Evolutionary conservation across 805 yeast genomes (phyloP).

Genomic region (Metschnikowia orientalis): DNA sequence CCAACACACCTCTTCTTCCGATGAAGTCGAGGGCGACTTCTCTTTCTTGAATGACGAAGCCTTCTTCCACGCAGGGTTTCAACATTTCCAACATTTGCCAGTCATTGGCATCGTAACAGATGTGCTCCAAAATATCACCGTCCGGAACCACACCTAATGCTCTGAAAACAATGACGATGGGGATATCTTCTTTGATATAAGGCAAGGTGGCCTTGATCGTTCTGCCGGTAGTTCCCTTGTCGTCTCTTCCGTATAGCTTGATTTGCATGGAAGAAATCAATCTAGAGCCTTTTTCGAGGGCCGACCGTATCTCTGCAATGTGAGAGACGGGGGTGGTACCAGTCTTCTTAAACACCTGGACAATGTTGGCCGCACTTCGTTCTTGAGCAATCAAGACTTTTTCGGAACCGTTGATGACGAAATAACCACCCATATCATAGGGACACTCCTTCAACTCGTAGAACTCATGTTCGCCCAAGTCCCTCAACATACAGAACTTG

Average conservation of each 20-base stretch:
- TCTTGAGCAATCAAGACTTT: conserved; percentile 98
- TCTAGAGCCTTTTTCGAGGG: conserved; percentile 95
- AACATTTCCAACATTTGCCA: conserved; percentile 99
- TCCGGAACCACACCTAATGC: conserved; percentile 98
- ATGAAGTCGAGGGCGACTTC: conserved; percentile 97
- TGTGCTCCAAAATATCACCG: conserved; percentile 97
- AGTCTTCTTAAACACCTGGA: conserved; percentile 95
- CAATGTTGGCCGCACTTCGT: conserved; percentile 96
- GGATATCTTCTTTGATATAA: conserved; percentile 93
- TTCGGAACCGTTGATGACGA: conserved; percentile 96
- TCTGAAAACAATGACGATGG: conserved; percentile 94
- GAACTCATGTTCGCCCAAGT: conserved; percentile 85
- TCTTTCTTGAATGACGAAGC: conserved; percentile 95
- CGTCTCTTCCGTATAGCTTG: conserved; percentile 81
- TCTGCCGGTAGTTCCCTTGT: conserved; percentile 62
- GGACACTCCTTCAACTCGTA: conserved; percentile 98
- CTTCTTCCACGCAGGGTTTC: conserved; percentile 99
- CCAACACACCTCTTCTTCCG: conserved; percentile 96
- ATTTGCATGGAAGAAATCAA: conserved; percentile 92
- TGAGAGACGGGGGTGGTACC: conserved; percentile 96
- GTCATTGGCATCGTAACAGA: conserved; percentile 94
- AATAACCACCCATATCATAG: conserved; percentile 99
- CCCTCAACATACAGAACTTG: conserved; percentile 89
- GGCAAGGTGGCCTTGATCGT: conserved; percentile 96
- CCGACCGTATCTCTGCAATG: conserved; percentile 94